Evolutionary conservation across 2,329 filamentous ascomycete genomes (phyloP).

Genomic region (Aspergillus nomiae): DNA sequence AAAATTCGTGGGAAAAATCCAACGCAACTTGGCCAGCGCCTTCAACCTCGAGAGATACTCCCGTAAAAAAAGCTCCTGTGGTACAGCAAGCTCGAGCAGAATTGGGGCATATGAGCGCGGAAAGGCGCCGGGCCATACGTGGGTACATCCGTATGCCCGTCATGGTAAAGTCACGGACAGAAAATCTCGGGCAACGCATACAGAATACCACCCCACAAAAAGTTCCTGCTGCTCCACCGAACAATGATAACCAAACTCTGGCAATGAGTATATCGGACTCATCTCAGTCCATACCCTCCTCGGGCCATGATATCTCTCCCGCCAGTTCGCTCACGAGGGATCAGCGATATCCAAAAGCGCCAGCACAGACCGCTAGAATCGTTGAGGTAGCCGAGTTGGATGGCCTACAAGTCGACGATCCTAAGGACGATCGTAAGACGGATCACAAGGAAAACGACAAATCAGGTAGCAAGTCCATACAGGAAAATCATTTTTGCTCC

Average conservation of each 20-base stretch:
- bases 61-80: conserved; percentile 16
- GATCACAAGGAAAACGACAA: conserved; percentile 1
- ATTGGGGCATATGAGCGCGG: conserved; percentile 7
- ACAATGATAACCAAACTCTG: conserved; percentile 4
- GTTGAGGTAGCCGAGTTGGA: conserved; percentile 40
- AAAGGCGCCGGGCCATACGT: conserved; percentile 31
- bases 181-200: conserved; percentile 24
- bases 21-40: conserved; percentile 22
- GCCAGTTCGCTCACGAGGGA: conserved; percentile 7
- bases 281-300: conserved; percentile 1
- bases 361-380: conserved; percentile 14
- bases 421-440: conserved; percentile 13
- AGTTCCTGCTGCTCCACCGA: conserved; percentile 1
- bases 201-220: conserved; percentile 14
- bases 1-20: conserved; percentile 27
- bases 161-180: conserved; percentile 30
- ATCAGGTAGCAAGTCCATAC: neutral
- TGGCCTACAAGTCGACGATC: conserved; percentile 33
- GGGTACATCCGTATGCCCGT: conserved; percentile 41
- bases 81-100: conserved; percentile 16
- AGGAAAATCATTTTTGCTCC: conserved; percentile 12
- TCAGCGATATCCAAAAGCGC: neutral
- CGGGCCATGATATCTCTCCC: conserved; percentile 3
- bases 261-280: conserved; percentile 14
- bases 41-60: conserved; percentile 17